A percentile compares a stretch with the other conserved stretches of the same genome.
Conservation (phyloP, 176 grass and related monocot genomes). For the Cymbopogon citratus region DNA sequence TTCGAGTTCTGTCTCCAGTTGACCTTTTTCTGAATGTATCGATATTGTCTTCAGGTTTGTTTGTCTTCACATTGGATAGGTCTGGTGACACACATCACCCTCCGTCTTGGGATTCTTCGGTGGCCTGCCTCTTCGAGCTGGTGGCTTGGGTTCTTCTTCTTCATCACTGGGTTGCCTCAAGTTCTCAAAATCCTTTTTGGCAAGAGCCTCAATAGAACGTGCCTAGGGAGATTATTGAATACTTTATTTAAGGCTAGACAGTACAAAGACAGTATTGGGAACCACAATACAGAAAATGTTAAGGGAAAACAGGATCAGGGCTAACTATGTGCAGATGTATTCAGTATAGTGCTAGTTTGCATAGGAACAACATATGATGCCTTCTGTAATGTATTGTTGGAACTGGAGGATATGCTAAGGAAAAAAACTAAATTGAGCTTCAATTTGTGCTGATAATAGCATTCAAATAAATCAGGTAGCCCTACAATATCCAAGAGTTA, state of each 20-base stretch:
- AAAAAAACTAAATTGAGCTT: background rate
- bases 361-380: background rate
- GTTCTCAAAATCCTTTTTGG: slow-evolving; percentile 88
- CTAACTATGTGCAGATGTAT: background rate
- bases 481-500: background rate
- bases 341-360: background rate
- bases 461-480: background rate
- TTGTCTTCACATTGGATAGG: slow-evolving; percentile 42
- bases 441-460: background rate
- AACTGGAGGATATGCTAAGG: background rate
- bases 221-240: slow-evolving; percentile 38
- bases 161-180: slow-evolving; percentile 62
- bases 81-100: slow-evolving; percentile 34
- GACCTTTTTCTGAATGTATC: slow-evolving; percentile 44
- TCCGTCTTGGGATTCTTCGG: slow-evolving; percentile 47
- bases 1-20: slow-evolving; percentile 24
- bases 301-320: background rate
- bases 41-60: slow-evolving; percentile 29
- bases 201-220: slow-evolving; percentile 72
- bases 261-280: background rate
- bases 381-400: background rate
- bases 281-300: background rate
- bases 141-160: slow-evolving; percentile 52
- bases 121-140: slow-evolving; percentile 62
- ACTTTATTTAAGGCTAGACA: background rate